These are phyloP conservation scores for Hyaloscypha bicolor DNA, from an alignment of 495 filamentous ascomycete genomes.

Conservation along the genomic window DNA sequence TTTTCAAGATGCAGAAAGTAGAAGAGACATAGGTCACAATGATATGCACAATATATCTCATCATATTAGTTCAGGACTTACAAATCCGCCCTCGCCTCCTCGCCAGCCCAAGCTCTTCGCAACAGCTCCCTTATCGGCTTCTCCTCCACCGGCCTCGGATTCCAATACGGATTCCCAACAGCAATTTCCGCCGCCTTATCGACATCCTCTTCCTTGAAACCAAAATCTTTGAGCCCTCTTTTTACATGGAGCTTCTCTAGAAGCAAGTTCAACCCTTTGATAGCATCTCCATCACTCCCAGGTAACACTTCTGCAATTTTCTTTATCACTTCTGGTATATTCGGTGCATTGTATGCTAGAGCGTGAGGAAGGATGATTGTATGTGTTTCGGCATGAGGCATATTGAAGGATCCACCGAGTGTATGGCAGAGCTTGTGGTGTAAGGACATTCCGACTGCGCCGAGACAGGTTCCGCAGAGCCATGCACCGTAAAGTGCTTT, in stretches of 20 bases:
- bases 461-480: slow-evolving; percentile 66
- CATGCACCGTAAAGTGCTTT: slow-evolving; percentile 66
- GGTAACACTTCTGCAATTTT: slow-evolving; percentile 60
- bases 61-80: slow-evolving; percentile 33
- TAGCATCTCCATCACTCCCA: slow-evolving; percentile 58
- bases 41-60: too few relatives aligned
- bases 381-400: slow-evolving; percentile 72
- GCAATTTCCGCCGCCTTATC: slow-evolving; percentile 69
- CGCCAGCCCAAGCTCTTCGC: slow-evolving; percentile 68
- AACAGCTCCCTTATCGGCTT: slow-evolving; percentile 63
- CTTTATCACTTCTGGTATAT: slow-evolving; percentile 59
- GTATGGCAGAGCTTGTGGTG: slow-evolving; percentile 75
- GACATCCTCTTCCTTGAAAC: slow-evolving; percentile 68
- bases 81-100: slow-evolving; percentile 60
- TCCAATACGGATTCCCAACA: slow-evolving; percentile 65
- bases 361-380: slow-evolving; percentile 69
- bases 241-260: slow-evolving; percentile 59
- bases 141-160: slow-evolving; percentile 60
- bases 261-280: slow-evolving; percentile 63
- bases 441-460: slow-evolving; percentile 68
- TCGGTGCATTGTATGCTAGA: slow-evolving; percentile 67
- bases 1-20: too few relatives aligned
- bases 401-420: slow-evolving; percentile 67
- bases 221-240: slow-evolving; percentile 58
- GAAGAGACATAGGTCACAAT: too few relatives aligned